Conservation (phyloP, 768 basidiomycete genomes). For the Steccherinum ochraceum region DNA sequence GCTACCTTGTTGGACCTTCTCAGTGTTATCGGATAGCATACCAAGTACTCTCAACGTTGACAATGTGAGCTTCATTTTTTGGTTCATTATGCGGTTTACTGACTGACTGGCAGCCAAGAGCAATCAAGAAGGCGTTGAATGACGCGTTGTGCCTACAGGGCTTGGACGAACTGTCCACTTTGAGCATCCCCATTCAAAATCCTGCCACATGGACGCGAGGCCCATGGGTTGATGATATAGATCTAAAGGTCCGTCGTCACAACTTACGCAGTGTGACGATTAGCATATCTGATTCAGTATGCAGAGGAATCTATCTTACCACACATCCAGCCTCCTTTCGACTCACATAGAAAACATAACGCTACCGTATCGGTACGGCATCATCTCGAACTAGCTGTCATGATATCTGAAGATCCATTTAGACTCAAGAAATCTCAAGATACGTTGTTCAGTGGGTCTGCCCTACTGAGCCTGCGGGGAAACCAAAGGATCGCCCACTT, state of each 20-base stretch:
- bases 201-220: constrained; percentile 19
- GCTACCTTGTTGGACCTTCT: constrained; percentile 48
- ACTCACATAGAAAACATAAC: constrained; percentile 32
- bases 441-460: constrained; percentile 37
- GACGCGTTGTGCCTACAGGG: constrained; percentile 46
- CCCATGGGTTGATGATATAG: constrained; percentile 21
- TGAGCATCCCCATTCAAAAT: constrained; percentile 25
- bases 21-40: constrained; percentile 45
- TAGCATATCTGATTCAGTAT: not conserved
- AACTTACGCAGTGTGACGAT: not conserved
- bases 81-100: constrained; percentile 1
- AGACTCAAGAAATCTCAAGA: constrained; percentile 31
- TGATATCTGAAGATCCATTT: not conserved
- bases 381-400: not conserved
- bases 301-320: constrained; percentile 22
- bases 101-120: constrained; percentile 24
- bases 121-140: constrained; percentile 44
- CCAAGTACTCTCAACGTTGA: constrained; percentile 28
- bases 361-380: constrained; percentile 24
- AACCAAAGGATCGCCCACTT: constrained; percentile 51
- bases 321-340: constrained; percentile 29
- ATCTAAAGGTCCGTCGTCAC: constrained; percentile 18
- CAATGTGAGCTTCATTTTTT: constrained; percentile 34
- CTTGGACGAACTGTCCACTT: constrained; percentile 22
- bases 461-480: constrained; percentile 47